Evolutionary conservation across 306 rosid genomes (phyloP).

Genomic region (peach (Prunus persica)): Prunus_persica_NCBIv2 NC_034009.1:3774501-3775000

Average conservation of each 20-base stretch:
- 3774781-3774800: conserved; percentile 86
- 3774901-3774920: not conserved
- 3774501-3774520: not conserved
- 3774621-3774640: not conserved
- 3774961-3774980: not conserved
- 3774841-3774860: not conserved
- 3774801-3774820: conserved; percentile 58
- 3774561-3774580: conserved; percentile 1
- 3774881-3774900: not conserved
- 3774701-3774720: conserved; percentile 96
- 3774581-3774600: not conserved
- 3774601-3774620: not conserved
- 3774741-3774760: conserved; percentile 91
- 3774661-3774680: conserved; percentile 21
- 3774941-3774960: not conserved
- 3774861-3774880: not conserved
- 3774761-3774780: conserved; percentile 98
- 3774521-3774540: not conserved
- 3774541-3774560: not conserved
- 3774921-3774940: not conserved
- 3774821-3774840: conserved; percentile 46
- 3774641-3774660: conserved; percentile 23
- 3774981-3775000: not conserved
- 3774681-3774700: conserved; percentile 61
- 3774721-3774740: conserved; percentile 97